Evolutionary conservation across 768 basidiomycete species (phyloP).

Genomic region (Rhodotorula graminis): DNA sequence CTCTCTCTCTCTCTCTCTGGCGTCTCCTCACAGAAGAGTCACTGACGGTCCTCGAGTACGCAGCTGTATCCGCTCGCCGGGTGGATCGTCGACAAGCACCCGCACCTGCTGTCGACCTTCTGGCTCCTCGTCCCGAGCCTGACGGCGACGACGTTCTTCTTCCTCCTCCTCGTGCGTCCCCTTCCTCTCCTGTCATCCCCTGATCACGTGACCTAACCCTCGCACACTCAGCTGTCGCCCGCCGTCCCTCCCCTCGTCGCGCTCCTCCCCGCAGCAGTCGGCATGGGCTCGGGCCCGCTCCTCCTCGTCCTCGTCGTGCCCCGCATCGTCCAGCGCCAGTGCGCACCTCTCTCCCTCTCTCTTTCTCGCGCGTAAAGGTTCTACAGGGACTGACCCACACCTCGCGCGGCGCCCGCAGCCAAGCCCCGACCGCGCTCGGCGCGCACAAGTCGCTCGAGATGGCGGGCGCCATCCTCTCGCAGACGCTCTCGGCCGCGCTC

Average conservation of each 20-base stretch:
- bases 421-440: constrained; percentile 23
- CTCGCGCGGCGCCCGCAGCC: background rate
- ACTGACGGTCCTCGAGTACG: background rate
- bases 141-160: background rate
- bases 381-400: too few relatives aligned
- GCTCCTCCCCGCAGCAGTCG: constrained; percentile 6
- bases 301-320: constrained; percentile 30
- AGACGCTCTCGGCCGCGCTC: constrained; percentile 7
- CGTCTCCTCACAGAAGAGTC: background rate
- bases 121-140: constrained; percentile 5
- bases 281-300: constrained; percentile 19
- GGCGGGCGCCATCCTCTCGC: constrained; percentile 24
- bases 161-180: constrained; percentile 1
- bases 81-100: constrained; percentile 12
- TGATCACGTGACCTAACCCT: fast-evolving
- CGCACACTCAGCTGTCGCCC: background rate
- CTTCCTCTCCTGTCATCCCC: background rate
- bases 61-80: constrained; percentile 30
- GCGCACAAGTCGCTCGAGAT: constrained; percentile 32
- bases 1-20: too few relatives aligned
- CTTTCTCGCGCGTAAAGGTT: too few relatives aligned
- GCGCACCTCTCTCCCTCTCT: background rate
- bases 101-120: constrained; percentile 1
- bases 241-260: constrained; percentile 13
- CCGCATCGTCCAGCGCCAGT: constrained; percentile 14